Conservation (phyloP, 345 rosid species). For the Syzygium aqueum region DNA sequence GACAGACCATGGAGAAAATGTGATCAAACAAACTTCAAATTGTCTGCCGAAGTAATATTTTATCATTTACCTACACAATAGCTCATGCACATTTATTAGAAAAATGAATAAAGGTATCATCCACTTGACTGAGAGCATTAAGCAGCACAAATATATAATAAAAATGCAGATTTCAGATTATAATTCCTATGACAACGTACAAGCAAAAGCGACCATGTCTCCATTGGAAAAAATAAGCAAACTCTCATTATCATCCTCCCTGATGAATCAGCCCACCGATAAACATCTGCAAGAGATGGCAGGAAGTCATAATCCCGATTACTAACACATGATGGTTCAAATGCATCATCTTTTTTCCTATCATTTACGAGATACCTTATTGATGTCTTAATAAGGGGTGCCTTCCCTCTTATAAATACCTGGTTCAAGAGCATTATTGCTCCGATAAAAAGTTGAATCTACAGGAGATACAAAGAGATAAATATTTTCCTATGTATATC, state of each 20-base stretch:
- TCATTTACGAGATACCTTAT: background rate
- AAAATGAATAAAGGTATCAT: background rate
- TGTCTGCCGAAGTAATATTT: background rate
- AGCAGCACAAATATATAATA: background rate
- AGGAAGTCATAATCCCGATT: background rate
- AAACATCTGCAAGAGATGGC: slow-evolving; percentile 49
- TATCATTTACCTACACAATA: background rate
- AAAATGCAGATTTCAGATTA: background rate
- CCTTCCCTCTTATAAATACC: background rate
- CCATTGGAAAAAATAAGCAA: slow-evolving; percentile 83
- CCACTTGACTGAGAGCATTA: background rate
- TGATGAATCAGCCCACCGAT: slow-evolving; percentile 71
- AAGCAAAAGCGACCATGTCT: slow-evolving; percentile 57
- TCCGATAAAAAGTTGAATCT: background rate
- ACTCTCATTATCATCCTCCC: slow-evolving; percentile 73
- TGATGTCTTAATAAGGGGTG: background rate
- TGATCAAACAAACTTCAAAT: background rate
- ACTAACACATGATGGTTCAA: background rate
- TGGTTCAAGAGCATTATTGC: background rate
- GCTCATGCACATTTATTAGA: background rate
- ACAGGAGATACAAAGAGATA: background rate
- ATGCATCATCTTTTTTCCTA: background rate
- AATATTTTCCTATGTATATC: background rate
- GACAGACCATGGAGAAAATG: background rate
- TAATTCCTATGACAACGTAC: slow-evolving; percentile 30